phyloP scores from a whole-genome alignment of 345 rosid species.

The Eucalyptus fibrosa region DNA sequence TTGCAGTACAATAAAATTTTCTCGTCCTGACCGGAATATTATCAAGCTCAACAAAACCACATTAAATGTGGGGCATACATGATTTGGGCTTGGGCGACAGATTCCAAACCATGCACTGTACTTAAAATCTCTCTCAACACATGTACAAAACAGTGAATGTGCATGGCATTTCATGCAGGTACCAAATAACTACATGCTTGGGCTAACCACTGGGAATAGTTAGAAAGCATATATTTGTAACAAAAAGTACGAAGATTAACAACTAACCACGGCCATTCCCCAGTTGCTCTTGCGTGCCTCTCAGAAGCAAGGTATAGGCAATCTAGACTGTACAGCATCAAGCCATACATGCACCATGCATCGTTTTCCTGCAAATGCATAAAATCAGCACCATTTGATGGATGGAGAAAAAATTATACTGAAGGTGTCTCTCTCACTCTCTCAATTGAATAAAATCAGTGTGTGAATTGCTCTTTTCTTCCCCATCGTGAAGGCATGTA shows the following conservation, averaged over 20 bases:
- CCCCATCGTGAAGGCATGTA: not conserved
- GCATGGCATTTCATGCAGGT: not conserved
- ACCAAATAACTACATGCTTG: not conserved
- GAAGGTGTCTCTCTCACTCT: not conserved
- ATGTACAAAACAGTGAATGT: not conserved
- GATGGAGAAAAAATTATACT: not conserved
- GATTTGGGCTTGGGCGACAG: not conserved
- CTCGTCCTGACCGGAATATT: too few relatives aligned
- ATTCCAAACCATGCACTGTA: not conserved
- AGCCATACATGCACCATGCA: constrained; percentile 62
- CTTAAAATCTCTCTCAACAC: not conserved
- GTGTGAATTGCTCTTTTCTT: not conserved
- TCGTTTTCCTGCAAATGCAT: constrained; percentile 48
- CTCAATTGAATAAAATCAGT: not conserved
- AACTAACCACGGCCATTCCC: constrained; percentile 83
- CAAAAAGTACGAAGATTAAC: not conserved
- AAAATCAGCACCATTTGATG: not conserved
- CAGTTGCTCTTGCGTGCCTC: constrained; percentile 64
- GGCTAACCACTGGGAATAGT: not conserved
- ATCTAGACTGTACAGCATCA: constrained; percentile 63
- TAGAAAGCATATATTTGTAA: not conserved
- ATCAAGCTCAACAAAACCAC: not conserved
- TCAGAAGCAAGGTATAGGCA: constrained; percentile 57
- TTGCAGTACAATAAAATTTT: too few relatives aligned
- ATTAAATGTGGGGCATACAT: not conserved